phyloP scores from a whole-genome alignment of 257 asterid species.

The Solanum stenotomum region DNA sequence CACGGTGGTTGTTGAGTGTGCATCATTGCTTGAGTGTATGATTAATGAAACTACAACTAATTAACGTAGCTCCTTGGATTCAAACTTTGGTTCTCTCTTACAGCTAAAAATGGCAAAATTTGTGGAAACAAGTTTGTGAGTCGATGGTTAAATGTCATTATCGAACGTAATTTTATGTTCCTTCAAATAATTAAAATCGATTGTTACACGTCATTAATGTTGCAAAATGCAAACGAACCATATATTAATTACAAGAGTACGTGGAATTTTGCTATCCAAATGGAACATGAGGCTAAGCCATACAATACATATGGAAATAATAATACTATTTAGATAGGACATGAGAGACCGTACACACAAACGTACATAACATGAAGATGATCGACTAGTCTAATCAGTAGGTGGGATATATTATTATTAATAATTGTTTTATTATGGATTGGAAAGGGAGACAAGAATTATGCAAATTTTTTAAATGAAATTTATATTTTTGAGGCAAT shows the following conservation, averaged over 20 bases:
- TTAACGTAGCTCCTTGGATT: neutral
- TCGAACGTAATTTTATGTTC: neutral
- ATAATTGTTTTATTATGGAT: neutral
- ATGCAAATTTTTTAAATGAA: neutral
- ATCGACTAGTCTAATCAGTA: constrained; percentile 33
- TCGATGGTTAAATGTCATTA: neutral
- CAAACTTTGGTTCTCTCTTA: neutral
- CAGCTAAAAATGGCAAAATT: neutral
- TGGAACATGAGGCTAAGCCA: neutral
- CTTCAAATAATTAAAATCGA: neutral
- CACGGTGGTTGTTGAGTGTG: neutral
- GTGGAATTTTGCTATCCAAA: neutral
- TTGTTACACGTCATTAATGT: neutral
- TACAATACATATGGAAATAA: neutral
- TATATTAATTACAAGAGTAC: neutral
- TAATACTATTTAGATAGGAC: neutral
- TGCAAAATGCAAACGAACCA: neutral
- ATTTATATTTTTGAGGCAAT: neutral
- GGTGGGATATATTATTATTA: constrained; percentile 9
- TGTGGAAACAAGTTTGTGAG: neutral
- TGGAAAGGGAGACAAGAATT: constrained; percentile 12
- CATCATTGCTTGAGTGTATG: neutral
- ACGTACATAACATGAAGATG: constrained; percentile 22
- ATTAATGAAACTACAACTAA: neutral
- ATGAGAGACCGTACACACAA: constrained; percentile 23